These are phyloP conservation scores for Mortierella claussenii DNA, from an alignment of 192 early-diverging fungal species.

Conservation along the genomic window DNA sequence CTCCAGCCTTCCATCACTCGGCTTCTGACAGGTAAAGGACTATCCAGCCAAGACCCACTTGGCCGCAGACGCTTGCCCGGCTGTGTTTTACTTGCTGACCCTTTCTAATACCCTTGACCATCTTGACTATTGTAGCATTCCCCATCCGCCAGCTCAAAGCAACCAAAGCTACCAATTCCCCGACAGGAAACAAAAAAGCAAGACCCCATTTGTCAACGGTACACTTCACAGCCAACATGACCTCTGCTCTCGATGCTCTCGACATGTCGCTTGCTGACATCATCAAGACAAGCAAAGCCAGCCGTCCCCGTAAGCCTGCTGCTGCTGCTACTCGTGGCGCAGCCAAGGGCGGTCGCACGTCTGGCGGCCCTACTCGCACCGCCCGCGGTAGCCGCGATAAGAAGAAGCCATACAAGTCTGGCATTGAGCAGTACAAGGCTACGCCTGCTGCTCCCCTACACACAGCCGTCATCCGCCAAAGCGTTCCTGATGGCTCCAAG, in stretches of 20 bases:
- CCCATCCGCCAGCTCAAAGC: too few relatives aligned
- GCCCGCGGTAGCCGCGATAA: slow-evolving; percentile 42
- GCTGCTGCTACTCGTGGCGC: slow-evolving; percentile 14
- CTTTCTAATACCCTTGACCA: too few relatives aligned
- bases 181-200: too few relatives aligned
- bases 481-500: slow-evolving; percentile 58
- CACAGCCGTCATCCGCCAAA: slow-evolving; percentile 46
- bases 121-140: too few relatives aligned
- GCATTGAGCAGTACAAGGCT: slow-evolving; percentile 34
- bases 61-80: too few relatives aligned
- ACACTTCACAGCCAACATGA: slow-evolving; percentile 17
- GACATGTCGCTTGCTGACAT: slow-evolving; percentile 63
- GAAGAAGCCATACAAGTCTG: slow-evolving; percentile 33
- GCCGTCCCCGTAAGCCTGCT: slow-evolving; percentile 20
- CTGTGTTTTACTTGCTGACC: too few relatives aligned
- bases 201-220: too few relatives aligned
- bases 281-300: slow-evolving; percentile 53
- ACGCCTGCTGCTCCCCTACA: slow-evolving; percentile 31
- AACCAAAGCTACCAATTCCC: too few relatives aligned
- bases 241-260: slow-evolving; percentile 50
- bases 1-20: too few relatives aligned
- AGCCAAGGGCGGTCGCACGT: slow-evolving; percentile 12
- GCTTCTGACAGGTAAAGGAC: too few relatives aligned
- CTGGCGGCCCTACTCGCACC: slow-evolving; percentile 47
- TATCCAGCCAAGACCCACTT: too few relatives aligned